Conservation (phyloP, 2,329 filamentous ascomycete species). For the Bertia moriformis region DNA sequence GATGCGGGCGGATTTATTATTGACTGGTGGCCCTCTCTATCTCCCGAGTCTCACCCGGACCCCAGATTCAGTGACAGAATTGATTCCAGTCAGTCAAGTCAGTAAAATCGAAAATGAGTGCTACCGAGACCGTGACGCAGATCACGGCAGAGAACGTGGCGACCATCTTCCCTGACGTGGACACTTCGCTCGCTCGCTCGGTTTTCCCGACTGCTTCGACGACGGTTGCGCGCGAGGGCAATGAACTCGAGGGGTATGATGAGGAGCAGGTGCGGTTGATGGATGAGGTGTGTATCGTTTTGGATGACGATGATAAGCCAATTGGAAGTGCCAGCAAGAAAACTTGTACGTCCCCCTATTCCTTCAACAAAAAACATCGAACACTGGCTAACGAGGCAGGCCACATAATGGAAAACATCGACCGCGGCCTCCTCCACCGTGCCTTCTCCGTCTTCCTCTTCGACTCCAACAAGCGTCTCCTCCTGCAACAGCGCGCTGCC, state of each 20-base stretch:
- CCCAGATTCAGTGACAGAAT: no score
- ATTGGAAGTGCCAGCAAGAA: conserved; percentile 68
- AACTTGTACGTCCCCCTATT: conserved; percentile 54
- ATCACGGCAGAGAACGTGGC: conserved; percentile 55
- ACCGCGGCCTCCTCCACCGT: conserved; percentile 86
- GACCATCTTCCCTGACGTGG: conserved; percentile 47
- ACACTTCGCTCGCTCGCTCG: conserved; percentile 21
- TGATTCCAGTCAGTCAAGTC: no score
- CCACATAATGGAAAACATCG: conserved; percentile 97
- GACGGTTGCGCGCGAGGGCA: conserved; percentile 2
- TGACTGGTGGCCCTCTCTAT: no score
- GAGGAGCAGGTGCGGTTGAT: conserved; percentile 62
- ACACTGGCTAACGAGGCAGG: conserved; percentile 82
- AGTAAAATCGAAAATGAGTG: no score
- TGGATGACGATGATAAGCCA: conserved; percentile 55
- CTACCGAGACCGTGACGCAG: conserved; percentile 22
- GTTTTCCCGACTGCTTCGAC: neutral
- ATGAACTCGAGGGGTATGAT: conserved; percentile 55
- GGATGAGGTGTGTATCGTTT: conserved; percentile 65
- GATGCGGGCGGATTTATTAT: no score
- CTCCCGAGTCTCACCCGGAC: no score
- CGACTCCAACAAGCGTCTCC: conserved; percentile 78
- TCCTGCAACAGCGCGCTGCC: conserved; percentile 84
- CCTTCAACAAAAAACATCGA: conserved; percentile 98
- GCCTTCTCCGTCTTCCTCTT: conserved; percentile 98